These are phyloP conservation scores for Whalleya microplaca DNA, from an alignment of 2,329 filamentous ascomycete genomes.

Conservation along the genomic window DNA sequence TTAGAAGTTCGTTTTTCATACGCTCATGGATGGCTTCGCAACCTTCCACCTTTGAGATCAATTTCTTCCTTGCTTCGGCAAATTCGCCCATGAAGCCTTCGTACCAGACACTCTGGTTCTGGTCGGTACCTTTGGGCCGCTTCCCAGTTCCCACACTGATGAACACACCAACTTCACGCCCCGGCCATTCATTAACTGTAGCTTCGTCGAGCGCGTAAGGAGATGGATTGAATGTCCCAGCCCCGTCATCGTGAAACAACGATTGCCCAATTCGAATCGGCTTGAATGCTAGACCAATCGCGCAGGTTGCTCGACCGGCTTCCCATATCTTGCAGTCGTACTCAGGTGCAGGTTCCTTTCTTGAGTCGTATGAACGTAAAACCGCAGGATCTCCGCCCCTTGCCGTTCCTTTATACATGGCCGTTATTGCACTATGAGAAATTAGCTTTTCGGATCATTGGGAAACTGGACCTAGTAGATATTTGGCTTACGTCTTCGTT, in stretches of 20 bases:
- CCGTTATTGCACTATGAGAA: constrained; percentile 79
- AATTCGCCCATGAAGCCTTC: constrained; percentile 92
- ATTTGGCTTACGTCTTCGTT: constrained; percentile 78
- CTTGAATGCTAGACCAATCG: constrained; percentile 93
- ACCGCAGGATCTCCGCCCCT: constrained; percentile 71
- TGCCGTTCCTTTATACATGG: constrained; percentile 82
- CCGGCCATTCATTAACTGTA: constrained; percentile 91
- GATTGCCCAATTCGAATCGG: constrained; percentile 93
- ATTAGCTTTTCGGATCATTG: constrained; percentile 24
- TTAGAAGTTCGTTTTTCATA: constrained; percentile 80
- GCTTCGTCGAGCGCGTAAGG: constrained; percentile 88
- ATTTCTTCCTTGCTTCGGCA: constrained; percentile 80
- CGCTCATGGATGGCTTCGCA: constrained; percentile 89
- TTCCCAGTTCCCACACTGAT: constrained; percentile 94
- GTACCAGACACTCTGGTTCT: constrained; percentile 83
- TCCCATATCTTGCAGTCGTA: constrained; percentile 97
- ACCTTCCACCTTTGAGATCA: constrained; percentile 92
- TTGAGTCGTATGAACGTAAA: constrained; percentile 91
- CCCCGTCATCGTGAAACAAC: constrained; percentile 90
- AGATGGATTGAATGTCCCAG: constrained; percentile 88
- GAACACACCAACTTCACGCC: constrained; percentile 88
- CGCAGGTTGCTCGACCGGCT: constrained; percentile 90
- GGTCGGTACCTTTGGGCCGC: constrained; percentile 66
- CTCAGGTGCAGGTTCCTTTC: constrained; percentile 87
- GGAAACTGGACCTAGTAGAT: not conserved